Evolutionary conservation across 225 moss, liverwort and hornwort species (phyloP).

Genomic region (Ulota crispa): DNA sequence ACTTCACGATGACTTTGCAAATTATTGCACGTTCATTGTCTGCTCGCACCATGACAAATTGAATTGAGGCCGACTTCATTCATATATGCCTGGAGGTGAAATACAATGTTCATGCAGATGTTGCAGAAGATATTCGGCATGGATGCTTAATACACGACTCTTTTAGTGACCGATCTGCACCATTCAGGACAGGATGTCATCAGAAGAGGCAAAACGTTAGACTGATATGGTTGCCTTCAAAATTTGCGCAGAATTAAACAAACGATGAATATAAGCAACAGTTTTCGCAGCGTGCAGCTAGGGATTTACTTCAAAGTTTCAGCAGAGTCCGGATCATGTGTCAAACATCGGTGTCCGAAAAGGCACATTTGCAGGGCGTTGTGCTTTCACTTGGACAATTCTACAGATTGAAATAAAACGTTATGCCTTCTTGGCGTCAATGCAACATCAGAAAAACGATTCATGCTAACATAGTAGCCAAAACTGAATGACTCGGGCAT

Average conservation of each 20-base stretch:
- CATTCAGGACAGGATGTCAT: not conserved
- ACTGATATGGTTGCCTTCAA: not conserved
- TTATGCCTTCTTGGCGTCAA: not conserved
- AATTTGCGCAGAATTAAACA: not conserved
- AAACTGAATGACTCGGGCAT: not conserved
- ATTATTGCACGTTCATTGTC: not conserved
- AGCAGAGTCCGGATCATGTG: not conserved
- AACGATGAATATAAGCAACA: not conserved
- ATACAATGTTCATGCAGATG: not conserved
- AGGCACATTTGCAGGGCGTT: not conserved
- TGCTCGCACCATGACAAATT: not conserved
- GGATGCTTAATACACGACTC: not conserved
- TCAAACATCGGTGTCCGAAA: not conserved
- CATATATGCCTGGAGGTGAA: not conserved
- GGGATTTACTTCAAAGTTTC: not conserved
- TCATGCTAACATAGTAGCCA: not conserved
- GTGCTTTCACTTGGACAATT: not conserved
- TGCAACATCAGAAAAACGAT: not conserved
- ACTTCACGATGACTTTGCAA: constrained; percentile 1
- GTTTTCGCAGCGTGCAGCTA: not conserved
- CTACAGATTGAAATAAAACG: not conserved
- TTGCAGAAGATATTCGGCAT: constrained; percentile 3
- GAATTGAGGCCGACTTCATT: not conserved
- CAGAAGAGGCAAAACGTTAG: not conserved
- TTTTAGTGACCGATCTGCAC: constrained; percentile 5